Evolutionary conservation across 306 rosid genomes (phyloP).

Genomic region (Corylus avellana): DNA sequence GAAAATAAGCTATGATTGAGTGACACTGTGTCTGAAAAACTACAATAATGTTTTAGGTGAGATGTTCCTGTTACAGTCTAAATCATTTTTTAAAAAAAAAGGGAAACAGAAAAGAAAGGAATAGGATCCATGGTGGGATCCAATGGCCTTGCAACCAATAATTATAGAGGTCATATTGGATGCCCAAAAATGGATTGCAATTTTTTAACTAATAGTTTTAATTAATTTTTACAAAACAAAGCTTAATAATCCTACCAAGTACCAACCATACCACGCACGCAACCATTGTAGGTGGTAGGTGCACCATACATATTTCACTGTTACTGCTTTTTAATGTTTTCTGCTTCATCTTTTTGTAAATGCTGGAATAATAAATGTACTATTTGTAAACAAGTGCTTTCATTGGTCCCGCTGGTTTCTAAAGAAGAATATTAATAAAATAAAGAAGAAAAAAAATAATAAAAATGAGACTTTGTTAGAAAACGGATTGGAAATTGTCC

Average conservation of each 20-base stretch:
- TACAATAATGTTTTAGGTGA: neutral
- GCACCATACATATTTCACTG: neutral
- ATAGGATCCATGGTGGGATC: neutral
- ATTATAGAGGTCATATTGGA: neutral
- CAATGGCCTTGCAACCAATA: neutral
- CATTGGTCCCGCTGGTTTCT: no score
- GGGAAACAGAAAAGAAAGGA: neutral
- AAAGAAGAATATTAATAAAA: no score
- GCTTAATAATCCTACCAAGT: no score
- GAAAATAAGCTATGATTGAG: no score
- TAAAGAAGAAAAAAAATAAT: no score
- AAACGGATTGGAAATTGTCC: no score
- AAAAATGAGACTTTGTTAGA: no score
- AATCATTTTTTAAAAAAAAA: no score
- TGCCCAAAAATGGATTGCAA: neutral
- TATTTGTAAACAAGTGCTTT: no score
- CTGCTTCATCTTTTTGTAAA: neutral
- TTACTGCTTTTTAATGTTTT: neutral
- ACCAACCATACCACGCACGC: neutral
- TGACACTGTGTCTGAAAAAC: no score
- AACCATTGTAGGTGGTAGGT: constrained; percentile 1
- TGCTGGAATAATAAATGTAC: neutral
- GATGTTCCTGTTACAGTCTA: neutral
- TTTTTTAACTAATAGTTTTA: neutral
- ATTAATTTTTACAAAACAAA: neutral